Evolutionary conservation across 441 rosid genomes (phyloP).

Genomic region (Mallotus japonicus): DNA sequence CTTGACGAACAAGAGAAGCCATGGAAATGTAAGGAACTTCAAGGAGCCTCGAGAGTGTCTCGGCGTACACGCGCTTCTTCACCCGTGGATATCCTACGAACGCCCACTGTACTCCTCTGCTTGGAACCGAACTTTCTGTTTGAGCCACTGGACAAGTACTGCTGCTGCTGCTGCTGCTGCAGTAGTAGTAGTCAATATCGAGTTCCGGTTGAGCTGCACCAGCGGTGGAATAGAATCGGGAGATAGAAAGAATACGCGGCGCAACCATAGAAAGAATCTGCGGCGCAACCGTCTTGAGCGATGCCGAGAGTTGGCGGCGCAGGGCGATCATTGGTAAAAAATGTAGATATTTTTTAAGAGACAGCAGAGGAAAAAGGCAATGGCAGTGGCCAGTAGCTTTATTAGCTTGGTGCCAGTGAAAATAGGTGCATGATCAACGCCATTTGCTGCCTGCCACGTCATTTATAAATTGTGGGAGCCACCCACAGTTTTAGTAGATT

Average conservation of each 20-base stretch:
- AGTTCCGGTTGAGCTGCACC: constrained; percentile 34
- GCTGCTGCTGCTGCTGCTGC: constrained; percentile 14
- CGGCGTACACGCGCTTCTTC: constrained; percentile 46
- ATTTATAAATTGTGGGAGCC: neutral
- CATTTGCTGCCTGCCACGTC: neutral
- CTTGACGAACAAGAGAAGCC: constrained; percentile 54
- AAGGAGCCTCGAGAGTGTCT: constrained; percentile 44
- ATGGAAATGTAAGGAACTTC: constrained; percentile 50
- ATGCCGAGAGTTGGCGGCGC: constrained; percentile 15
- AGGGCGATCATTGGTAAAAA: constrained; percentile 26
- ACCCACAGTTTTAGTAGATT: neutral
- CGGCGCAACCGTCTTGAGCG: constrained; percentile 16
- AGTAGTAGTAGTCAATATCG: constrained; percentile 28
- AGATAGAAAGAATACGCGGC: constrained; percentile 16
- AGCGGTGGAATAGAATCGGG: constrained; percentile 28
- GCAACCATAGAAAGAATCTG: constrained; percentile 20
- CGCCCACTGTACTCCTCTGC: constrained; percentile 53
- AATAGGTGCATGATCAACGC: neutral
- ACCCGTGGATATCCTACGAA: constrained; percentile 45
- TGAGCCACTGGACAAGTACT: constrained; percentile 21
- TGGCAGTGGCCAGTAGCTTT: too few species aligned
- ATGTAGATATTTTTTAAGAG: neutral
- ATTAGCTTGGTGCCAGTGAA: neutral
- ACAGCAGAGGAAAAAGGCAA: neutral
- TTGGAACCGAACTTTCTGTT: constrained; percentile 26